A percentile compares a stretch with the other conserved stretches of the same genome.
Conservation (phyloP, 768 basidiomycete species). For the Fomitopsis serialis region DNA sequence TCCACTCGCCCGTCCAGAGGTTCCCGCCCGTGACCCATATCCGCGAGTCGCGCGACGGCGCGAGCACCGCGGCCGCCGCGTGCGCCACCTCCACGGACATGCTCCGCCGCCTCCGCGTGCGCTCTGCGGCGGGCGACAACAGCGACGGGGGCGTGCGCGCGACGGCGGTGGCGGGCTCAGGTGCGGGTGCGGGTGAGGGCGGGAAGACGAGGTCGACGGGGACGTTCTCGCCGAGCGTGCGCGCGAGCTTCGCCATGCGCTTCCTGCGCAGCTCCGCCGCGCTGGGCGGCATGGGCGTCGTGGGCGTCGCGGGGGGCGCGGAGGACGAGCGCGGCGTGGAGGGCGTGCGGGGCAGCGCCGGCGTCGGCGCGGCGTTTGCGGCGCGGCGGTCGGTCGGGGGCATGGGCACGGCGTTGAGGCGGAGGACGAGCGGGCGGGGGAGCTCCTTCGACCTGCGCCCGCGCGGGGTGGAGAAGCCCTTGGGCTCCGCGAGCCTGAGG, state of each 20-base stretch:
- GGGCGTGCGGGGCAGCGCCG: constrained; percentile 12
- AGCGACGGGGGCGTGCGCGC: background rate
- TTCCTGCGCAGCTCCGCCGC: constrained; percentile 33
- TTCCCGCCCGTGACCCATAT: constrained; percentile 17
- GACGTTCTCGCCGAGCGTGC: constrained; percentile 55
- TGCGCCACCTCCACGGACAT: background rate
- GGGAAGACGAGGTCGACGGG: constrained; percentile 49
- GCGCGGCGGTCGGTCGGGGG: constrained; percentile 21
- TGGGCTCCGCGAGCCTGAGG: background rate
- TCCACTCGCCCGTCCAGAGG: constrained; percentile 38
- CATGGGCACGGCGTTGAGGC: constrained; percentile 24
- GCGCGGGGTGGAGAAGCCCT: background rate
- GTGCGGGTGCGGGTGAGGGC: background rate
- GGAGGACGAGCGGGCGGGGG: constrained; percentile 28
- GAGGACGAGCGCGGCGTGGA: constrained; percentile 5
- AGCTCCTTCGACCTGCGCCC: constrained; percentile 7
- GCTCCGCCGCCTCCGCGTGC: background rate
- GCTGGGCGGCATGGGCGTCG: constrained; percentile 4
- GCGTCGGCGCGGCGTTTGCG: constrained; percentile 29
- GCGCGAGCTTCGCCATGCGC: constrained; percentile 52
- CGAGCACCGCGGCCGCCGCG: background rate
- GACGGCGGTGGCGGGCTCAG: background rate
- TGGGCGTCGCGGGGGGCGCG: constrained; percentile 6
- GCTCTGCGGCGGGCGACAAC: background rate
- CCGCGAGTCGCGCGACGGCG: constrained; percentile 3